phyloP scores from a whole-genome alignment of 495 filamentous ascomycete genomes.

The Jackrogersella minutella region DNA sequence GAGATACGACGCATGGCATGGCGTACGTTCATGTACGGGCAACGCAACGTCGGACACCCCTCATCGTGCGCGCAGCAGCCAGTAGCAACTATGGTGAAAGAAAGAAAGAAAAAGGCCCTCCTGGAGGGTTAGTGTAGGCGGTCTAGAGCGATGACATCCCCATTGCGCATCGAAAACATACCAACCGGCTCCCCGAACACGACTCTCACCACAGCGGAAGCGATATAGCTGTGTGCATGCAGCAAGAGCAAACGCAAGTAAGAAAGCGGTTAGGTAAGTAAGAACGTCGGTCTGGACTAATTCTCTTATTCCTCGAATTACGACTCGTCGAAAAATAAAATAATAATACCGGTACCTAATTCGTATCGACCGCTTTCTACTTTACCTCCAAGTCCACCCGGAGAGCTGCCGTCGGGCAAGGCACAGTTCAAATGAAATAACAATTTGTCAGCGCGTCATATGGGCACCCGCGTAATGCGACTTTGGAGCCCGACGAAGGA shows the following conservation, averaged over 20 bases:
- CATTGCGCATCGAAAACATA: background rate
- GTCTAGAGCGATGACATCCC: conserved; percentile 9
- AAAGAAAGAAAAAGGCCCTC: background rate
- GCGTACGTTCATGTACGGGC: too few relatives aligned
- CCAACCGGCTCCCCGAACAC: background rate
- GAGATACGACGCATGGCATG: background rate
- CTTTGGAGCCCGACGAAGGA: conserved; percentile 8
- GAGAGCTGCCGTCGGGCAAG: background rate
- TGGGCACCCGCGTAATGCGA: conserved; percentile 1
- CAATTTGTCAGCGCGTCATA: background rate
- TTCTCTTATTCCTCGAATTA: background rate
- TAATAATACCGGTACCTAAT: background rate
- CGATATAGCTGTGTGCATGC: conserved; percentile 3
- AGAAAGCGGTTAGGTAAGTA: background rate
- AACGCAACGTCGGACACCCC: too few relatives aligned
- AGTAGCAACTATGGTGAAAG: too few relatives aligned
- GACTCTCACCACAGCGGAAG: background rate
- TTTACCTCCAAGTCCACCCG: background rate
- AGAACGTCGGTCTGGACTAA: conserved; percentile 9
- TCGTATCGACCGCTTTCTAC: background rate
- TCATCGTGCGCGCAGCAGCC: too few relatives aligned
- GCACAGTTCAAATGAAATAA: background rate
- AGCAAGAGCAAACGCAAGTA: background rate
- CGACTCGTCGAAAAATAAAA: background rate
- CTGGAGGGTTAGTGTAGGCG: too few relatives aligned